phyloP scores from a whole-genome alignment of 2,329 filamentous ascomycete genomes.

The Trichoderma sp. region DNA sequence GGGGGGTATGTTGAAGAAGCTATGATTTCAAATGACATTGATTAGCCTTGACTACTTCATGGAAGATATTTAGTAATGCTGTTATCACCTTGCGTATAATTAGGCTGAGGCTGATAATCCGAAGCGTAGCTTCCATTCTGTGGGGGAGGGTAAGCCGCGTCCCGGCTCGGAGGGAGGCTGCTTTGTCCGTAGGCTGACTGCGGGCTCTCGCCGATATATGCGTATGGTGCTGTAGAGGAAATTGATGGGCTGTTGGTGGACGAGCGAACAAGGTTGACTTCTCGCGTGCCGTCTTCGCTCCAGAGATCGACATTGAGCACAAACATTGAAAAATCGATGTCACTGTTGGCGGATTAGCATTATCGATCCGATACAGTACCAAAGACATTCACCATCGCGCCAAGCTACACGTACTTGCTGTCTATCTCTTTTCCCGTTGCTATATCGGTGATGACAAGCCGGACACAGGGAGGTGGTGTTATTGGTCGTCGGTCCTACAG shows the following conservation, averaged over 20 bases:
- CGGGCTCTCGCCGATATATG: constrained; percentile 56
- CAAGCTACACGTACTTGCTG: constrained; percentile 65
- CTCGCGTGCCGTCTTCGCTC: constrained; percentile 66
- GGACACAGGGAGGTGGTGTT: constrained; percentile 90
- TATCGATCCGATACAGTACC: background rate
- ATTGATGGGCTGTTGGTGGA: constrained; percentile 74
- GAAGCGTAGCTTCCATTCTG: constrained; percentile 39
- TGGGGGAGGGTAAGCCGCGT: constrained; percentile 40
- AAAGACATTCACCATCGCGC: background rate
- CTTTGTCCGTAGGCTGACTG: constrained; percentile 41
- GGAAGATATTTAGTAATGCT: background rate
- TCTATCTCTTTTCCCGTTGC: constrained; percentile 79
- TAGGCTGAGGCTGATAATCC: constrained; percentile 41
- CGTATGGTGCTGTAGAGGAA: constrained; percentile 76
- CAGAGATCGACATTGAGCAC: constrained; percentile 70
- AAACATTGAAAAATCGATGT: constrained; percentile 47
- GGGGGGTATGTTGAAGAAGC: constrained; percentile 38
- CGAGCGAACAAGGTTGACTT: constrained; percentile 68
- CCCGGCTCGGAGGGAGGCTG: constrained; percentile 46
- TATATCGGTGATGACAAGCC: constrained; percentile 76
- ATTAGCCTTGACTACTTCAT: background rate
- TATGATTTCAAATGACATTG: constrained; percentile 23
- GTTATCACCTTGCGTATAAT: constrained; percentile 43
- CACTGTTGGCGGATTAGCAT: constrained; percentile 34
- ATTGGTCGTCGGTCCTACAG: constrained; percentile 87